These are phyloP conservation scores for Leptographium flavum DNA, from an alignment of 2,329 filamentous ascomycete genomes.

Conservation along the genomic window DNA sequence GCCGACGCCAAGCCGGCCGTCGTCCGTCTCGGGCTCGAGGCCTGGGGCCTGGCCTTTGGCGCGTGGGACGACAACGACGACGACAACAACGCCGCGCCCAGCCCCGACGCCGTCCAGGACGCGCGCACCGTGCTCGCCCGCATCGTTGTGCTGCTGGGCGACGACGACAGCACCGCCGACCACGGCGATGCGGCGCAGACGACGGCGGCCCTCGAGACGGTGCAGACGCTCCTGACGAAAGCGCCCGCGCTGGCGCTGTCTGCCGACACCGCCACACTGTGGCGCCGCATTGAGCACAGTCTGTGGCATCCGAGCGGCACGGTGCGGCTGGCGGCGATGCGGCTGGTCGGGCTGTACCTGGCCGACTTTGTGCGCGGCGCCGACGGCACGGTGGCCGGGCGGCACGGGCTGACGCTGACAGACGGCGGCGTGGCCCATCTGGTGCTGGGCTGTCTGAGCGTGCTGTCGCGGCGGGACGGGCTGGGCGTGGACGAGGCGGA, in stretches of 20 bases:
- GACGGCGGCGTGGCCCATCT: constrained; percentile 48
- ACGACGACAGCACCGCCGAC: constrained; percentile 43
- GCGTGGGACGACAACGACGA: constrained; percentile 32
- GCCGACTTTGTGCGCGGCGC: constrained; percentile 52
- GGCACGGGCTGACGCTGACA: constrained; percentile 54
- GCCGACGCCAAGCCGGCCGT: constrained; percentile 50
- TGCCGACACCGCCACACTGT: constrained; percentile 38
- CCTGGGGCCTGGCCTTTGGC: constrained; percentile 74
- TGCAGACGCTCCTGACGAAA: constrained; percentile 52
- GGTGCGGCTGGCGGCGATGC: constrained; percentile 65
- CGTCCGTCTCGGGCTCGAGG: constrained; percentile 59
- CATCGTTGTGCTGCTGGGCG: constrained; percentile 36
- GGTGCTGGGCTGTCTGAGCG: constrained; percentile 33
- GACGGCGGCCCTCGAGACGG: constrained; percentile 33
- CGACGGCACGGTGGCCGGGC: constrained; percentile 44
- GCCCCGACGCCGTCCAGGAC: constrained; percentile 51
- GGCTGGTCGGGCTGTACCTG: constrained; percentile 63
- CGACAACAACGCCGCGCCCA: constrained; percentile 9
- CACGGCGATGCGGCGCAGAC: constrained; percentile 23
- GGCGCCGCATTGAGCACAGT: constrained; percentile 53
- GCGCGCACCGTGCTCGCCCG: constrained; percentile 45
- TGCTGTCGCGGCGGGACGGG: constrained; percentile 37
- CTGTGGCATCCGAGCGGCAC: constrained; percentile 58
- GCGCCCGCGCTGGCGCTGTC: constrained; percentile 51
- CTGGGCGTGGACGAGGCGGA: constrained; percentile 55